Conservation (phyloP, 495 filamentous ascomycete genomes). For the Amphirosellinia nigrospora region DNA sequence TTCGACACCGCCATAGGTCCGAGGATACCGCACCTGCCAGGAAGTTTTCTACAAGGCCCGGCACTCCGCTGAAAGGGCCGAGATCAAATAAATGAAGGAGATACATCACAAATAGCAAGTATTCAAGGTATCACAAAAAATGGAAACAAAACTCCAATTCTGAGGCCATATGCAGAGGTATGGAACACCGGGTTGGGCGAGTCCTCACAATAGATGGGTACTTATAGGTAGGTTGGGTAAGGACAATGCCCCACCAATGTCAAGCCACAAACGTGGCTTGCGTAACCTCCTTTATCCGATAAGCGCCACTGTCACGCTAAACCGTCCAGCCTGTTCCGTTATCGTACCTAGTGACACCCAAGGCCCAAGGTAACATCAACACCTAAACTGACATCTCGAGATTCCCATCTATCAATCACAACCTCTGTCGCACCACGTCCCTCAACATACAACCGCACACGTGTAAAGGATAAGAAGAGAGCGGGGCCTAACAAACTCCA, state of each 20-base stretch:
- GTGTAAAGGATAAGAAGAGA: not conserved
- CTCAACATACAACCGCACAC: not conserved
- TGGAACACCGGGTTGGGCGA: too few relatives aligned
- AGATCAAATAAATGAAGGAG: not conserved
- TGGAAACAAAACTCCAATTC: not conserved
- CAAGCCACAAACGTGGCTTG: slow-evolving; percentile 6
- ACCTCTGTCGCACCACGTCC: not conserved
- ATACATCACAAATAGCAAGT: not conserved
- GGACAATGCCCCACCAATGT: too few relatives aligned
- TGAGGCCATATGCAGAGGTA: too few relatives aligned
- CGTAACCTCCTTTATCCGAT: slow-evolving; percentile 8
- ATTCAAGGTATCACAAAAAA: not conserved
- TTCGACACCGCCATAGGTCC: slow-evolving; percentile 17
- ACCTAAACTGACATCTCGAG: slow-evolving; percentile 41
- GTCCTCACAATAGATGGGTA: too few relatives aligned
- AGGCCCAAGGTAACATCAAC: not conserved
- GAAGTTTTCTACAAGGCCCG: slow-evolving; percentile 16
- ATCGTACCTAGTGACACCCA: too few relatives aligned
- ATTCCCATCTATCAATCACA: not conserved
- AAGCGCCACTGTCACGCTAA: slow-evolving; percentile 15
- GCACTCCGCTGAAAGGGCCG: slow-evolving; percentile 23
- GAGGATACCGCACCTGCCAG: not conserved
- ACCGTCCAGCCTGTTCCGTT: slow-evolving; percentile 18
- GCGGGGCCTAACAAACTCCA: not conserved
- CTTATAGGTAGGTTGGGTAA: too few relatives aligned